These are phyloP conservation scores for Parietichytrium sp. DNA, from an alignment of 108 stramenopile species.

Conservation along the genomic window DNA sequence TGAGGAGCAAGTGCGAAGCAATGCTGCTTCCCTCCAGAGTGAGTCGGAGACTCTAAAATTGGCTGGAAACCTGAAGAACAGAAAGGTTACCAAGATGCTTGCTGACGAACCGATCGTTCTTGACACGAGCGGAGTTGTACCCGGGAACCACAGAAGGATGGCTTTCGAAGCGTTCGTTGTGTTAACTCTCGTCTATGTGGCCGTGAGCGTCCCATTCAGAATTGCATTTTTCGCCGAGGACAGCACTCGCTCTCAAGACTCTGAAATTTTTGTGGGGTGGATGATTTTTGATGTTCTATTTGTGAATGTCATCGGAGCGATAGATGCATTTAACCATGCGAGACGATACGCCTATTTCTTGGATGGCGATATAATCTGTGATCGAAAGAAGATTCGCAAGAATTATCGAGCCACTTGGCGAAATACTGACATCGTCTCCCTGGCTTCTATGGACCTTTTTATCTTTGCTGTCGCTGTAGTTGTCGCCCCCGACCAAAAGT, in stretches of 20 bases:
- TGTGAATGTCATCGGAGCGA: no score
- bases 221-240: background rate
- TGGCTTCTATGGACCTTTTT: background rate
- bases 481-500: background rate
- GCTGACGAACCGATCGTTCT: background rate
- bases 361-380: background rate
- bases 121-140: background rate
- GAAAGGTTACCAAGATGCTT: slow-evolving; percentile 35
- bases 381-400: background rate
- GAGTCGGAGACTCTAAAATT: background rate
- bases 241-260: background rate
- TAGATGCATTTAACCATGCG: no score
- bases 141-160: background rate
- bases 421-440: background rate
- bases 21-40: background rate
- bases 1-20: background rate
- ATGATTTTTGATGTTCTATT: no score
- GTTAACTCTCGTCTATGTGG: background rate
- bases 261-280: background rate
- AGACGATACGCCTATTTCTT: no score
- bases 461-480: background rate
- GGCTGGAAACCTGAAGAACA: slow-evolving; percentile 20
- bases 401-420: background rate
- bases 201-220: background rate
- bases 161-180: background rate